These are phyloP conservation scores for Starmerella roubikii DNA, from an alignment of 805 yeast genomes.

Conservation along the genomic window DNA sequence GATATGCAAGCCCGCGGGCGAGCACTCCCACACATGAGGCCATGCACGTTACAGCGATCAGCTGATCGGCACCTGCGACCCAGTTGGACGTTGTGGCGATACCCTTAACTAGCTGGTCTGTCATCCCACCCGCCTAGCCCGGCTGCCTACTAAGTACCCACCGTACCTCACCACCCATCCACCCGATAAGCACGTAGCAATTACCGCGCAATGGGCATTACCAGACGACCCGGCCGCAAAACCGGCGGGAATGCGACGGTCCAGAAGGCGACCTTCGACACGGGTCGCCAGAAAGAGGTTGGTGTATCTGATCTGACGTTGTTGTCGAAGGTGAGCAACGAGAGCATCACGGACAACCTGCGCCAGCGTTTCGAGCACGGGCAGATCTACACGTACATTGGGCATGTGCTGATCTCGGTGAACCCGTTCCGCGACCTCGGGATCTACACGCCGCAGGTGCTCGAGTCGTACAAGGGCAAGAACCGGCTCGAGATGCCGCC, in stretches of 20 bases:
- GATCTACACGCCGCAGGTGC: slow-evolving; percentile 69
- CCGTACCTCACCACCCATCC: neutral
- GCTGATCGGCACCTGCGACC: no score
- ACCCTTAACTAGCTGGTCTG: no score
- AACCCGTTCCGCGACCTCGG: slow-evolving; percentile 96
- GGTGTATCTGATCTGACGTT: slow-evolving; percentile 93
- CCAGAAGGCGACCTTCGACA: slow-evolving; percentile 82
- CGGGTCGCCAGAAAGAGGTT: slow-evolving; percentile 85
- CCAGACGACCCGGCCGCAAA: slow-evolving; percentile 55
- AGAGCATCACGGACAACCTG: slow-evolving; percentile 80
- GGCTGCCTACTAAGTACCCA: no score
- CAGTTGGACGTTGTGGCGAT: no score
- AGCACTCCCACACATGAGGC: no score
- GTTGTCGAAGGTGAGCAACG: slow-evolving; percentile 77
- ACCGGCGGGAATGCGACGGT: slow-evolving; percentile 47
- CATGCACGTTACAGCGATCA: no score
- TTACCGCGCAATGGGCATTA: slow-evolving; percentile 57
- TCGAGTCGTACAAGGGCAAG: slow-evolving; percentile 72
- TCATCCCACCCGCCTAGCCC: neutral
- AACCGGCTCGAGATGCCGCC: slow-evolving; percentile 95
- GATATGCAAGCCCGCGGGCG: no score
- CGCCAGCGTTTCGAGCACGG: slow-evolving; percentile 81
- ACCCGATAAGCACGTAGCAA: neutral
- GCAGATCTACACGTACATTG: slow-evolving; percentile 82
- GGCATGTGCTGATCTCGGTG: slow-evolving; percentile 87